A percentile compares a stretch with the other conserved stretches of the same genome.
These are phyloP conservation scores for Plasmodium relictum DNA, from an alignment of 169 alveolate species.

Conservation along the genomic window DNA sequence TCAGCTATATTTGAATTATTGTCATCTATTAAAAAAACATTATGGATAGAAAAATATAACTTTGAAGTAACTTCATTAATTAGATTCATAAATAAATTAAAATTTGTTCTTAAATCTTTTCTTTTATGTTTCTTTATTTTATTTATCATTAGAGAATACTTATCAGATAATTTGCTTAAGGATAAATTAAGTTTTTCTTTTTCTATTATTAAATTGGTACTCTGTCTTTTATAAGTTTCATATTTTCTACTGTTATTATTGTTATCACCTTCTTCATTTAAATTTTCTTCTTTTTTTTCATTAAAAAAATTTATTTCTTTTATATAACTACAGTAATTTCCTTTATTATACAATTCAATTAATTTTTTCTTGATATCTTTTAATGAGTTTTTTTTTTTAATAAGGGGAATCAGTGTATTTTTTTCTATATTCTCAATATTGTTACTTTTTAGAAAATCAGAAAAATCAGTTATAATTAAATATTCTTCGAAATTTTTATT, in stretches of 20 bases:
- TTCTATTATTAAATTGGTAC: conserved; percentile 38
- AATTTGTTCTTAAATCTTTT: conserved; percentile 46
- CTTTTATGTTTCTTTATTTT: conserved; percentile 38
- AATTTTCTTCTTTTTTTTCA: not conserved
- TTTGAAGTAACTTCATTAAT: conserved; percentile 66
- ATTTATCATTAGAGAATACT: conserved; percentile 23
- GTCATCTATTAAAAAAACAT: conserved; percentile 34
- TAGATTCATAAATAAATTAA: conserved; percentile 57
- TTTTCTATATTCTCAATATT: conserved; percentile 29
- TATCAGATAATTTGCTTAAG: conserved; percentile 20
- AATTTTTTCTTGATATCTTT: conserved; percentile 28
- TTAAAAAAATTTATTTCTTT: conserved; percentile 12
- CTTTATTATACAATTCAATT: conserved; percentile 40
- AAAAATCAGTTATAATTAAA: conserved; percentile 35
- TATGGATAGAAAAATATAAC: conserved; percentile 52
- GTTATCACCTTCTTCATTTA: not conserved
- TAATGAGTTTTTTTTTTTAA: conserved; percentile 18
- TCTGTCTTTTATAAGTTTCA: conserved; percentile 1
- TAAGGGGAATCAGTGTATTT: conserved; percentile 40
- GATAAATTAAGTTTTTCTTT: conserved; percentile 40
- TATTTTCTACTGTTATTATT: not conserved
- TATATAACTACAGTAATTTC: conserved; percentile 51
- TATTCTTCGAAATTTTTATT: conserved; percentile 40
- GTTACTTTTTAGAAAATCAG: conserved; percentile 29
- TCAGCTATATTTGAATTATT: conserved; percentile 17